Conservation (phyloP, 331 rosid genomes). For the Quercus tomentella region DNA sequence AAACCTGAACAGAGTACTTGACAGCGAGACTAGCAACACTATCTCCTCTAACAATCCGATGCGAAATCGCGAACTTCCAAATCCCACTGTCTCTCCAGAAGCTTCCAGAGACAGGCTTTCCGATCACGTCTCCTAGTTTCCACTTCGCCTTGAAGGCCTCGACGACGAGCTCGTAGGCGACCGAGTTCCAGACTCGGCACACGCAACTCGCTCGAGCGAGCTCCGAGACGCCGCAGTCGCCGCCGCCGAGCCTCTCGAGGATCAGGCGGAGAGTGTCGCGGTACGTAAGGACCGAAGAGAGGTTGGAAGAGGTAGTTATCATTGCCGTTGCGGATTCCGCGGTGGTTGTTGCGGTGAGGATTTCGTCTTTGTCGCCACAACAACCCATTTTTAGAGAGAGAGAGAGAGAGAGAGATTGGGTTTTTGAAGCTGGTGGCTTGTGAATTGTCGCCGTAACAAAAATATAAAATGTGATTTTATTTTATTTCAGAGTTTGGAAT, state of each 20-base stretch:
- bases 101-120: conserved; percentile 70
- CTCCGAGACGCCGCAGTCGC: conserved; percentile 51
- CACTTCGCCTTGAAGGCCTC: conserved; percentile 66
- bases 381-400: conserved; percentile 22
- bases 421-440: too few species aligned
- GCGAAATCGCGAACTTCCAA: conserved; percentile 78
- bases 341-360: conserved; percentile 20
- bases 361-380: conserved; percentile 34
- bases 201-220: conserved; percentile 89
- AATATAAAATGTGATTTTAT: too few species aligned
- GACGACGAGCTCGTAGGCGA: conserved; percentile 68
- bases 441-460: too few species aligned
- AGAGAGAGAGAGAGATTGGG: too few species aligned
- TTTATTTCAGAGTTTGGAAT: too few species aligned
- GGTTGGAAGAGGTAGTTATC: conserved; percentile 62
- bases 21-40: conserved; percentile 87
- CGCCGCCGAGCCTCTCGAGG: conserved; percentile 57
- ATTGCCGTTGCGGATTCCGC: conserved; percentile 13
- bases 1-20: conserved; percentile 89
- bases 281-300: conserved; percentile 60
- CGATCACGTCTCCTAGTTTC: conserved; percentile 57
- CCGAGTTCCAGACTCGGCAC: conserved; percentile 75
- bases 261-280: conserved; percentile 75
- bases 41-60: conserved; percentile 66
- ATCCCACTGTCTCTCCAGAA: conserved; percentile 89